phyloP scores from a whole-genome alignment of 345 rosid species.

The Hirschfeldia incana region DNA sequence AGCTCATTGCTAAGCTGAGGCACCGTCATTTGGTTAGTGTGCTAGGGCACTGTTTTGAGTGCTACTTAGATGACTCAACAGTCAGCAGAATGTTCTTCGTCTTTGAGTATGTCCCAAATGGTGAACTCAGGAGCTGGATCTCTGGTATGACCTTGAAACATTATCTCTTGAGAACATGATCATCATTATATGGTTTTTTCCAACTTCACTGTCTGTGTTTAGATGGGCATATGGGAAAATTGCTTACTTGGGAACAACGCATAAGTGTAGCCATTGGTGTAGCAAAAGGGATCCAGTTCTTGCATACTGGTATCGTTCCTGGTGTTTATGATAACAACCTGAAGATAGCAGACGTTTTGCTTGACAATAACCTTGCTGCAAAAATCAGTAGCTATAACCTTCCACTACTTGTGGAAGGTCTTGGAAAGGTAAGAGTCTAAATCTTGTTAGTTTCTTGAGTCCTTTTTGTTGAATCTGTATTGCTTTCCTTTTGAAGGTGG shows the following conservation, averaged over 20 bases:
- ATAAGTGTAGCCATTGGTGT: constrained; percentile 82
- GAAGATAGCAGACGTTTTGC: constrained; percentile 74
- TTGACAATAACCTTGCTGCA: constrained; percentile 77
- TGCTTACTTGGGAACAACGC: constrained; percentile 79
- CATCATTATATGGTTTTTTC: no score
- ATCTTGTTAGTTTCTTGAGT: constrained; percentile 15
- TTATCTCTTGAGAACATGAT: background rate
- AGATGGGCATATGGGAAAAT: constrained; percentile 50
- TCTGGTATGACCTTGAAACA: constrained; percentile 55
- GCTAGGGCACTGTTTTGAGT: constrained; percentile 91
- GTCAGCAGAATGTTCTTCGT: constrained; percentile 90
- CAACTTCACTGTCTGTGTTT: constrained; percentile 23
- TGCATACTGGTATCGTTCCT: constrained; percentile 90
- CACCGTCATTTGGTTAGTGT: constrained; percentile 87
- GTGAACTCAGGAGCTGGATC: constrained; percentile 82
- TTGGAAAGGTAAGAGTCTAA: constrained; percentile 53
- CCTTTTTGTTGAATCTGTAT: constrained; percentile 12
- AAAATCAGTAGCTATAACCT: constrained; percentile 88
- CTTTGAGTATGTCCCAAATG: constrained; percentile 87
- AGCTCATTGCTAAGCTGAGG: constrained; percentile 80
- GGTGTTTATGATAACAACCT: constrained; percentile 78
- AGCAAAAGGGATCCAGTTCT: constrained; percentile 83
- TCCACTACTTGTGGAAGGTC: constrained; percentile 67
- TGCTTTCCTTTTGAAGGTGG: constrained; percentile 46
- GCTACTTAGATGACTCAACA: constrained; percentile 89